Base-by-base conservation (phyloP, 2,329 filamentous ascomycete genomes). In the Colletotrichum acutatum region DNA sequence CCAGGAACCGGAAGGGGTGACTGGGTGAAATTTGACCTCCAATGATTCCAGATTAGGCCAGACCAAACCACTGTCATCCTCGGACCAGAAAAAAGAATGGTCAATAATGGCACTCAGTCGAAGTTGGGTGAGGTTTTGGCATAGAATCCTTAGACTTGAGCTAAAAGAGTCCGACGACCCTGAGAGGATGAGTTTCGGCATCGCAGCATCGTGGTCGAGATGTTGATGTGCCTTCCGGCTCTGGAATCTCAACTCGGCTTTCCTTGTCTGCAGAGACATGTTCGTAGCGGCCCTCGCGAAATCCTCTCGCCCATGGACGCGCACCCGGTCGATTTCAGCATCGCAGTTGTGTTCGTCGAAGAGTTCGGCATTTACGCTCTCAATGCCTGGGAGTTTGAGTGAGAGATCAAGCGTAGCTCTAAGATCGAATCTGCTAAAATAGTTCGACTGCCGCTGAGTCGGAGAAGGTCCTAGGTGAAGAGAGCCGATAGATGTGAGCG, bases 271-370 rank as follows among this genome's bases (percentile, higher is more conserved):
- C 1, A 65, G 32, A 1, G 52, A 22, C 32, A 22, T 24, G 9
- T 24, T 19, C 2, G 16, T 4, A 12, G 32, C 61, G 9, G 11
- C 32, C 3, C 5, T 52, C 1, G 63, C 24, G 3, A 66, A 58
- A 4, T 59, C 53, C 24, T 59, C 63, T 28, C 53, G 57, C 3
- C 34, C 32, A 14, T 49, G 24, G n/a, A 66, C 6, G 6, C 63
- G 34, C 1, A 12, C 6, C 7, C 26, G 26, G 8, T 66, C 63
- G 4, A 6, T n/a, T 24, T 66, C 63, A 12, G 34, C 11, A 54
- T 66, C 53, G n/a, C 63, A 66, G 7, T 26, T n/a, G 53, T 66
- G 63, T 26, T 59, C 63, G 14, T 66, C 63, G 7, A 26, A 22
- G 8, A 66, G 52, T 4, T 49, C 32, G 6, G 54, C 34, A 7